A percentile compares a stretch with the other conserved stretches of the same genome.
Conservation (phyloP, 2,329 filamentous ascomycete species). For the Xylaria sp. region DNA sequence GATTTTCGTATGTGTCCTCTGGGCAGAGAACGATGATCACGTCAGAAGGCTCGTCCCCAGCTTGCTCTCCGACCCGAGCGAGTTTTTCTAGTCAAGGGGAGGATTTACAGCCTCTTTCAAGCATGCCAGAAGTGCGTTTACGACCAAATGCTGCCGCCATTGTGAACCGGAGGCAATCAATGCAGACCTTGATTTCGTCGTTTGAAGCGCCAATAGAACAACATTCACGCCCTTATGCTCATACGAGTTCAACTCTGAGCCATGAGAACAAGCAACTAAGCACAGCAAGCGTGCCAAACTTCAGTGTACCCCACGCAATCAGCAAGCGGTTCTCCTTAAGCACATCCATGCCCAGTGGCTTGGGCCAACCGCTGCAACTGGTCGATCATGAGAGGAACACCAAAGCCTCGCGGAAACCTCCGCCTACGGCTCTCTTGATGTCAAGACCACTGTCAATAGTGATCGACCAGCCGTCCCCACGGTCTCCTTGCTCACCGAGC, state of each 20-base stretch:
- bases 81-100: constrained; percentile 52
- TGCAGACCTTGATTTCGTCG: constrained; percentile 53
- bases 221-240: constrained; percentile 38
- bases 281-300: constrained; percentile 52
- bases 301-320: constrained; percentile 56
- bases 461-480: constrained; percentile 58
- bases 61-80: constrained; percentile 60
- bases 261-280: constrained; percentile 35
- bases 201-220: constrained; percentile 47
- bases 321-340: constrained; percentile 53
- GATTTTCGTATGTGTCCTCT: constrained; percentile 65
- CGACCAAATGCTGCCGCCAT: constrained; percentile 61
- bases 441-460: constrained; percentile 61
- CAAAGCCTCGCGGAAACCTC: constrained; percentile 44
- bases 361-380: constrained; percentile 29
- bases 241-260: constrained; percentile 21
- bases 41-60: constrained; percentile 62
- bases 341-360: constrained; percentile 24
- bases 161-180: constrained; percentile 56
- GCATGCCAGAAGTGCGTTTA: constrained; percentile 45
- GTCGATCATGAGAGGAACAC: constrained; percentile 34
- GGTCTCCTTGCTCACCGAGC: constrained; percentile 33
- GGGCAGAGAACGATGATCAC: constrained; percentile 65
- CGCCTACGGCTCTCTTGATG: constrained; percentile 54
- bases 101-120: constrained; percentile 37